These are phyloP conservation scores for Solanum sparsipilum DNA, from an alignment of 257 asterid species.

Conservation along the genomic window DNA sequence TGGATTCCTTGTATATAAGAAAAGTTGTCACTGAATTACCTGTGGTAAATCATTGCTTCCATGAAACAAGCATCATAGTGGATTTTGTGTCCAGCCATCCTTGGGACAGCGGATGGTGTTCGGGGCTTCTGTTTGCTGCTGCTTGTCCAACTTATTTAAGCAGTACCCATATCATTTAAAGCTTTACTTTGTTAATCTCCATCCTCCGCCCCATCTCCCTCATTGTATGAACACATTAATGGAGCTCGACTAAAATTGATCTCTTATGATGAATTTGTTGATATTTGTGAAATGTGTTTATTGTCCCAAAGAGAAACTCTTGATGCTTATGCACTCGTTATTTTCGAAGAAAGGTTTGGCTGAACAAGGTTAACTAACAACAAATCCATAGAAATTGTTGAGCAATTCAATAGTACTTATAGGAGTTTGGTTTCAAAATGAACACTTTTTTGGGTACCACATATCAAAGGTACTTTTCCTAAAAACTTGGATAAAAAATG, in stretches of 20 bases:
- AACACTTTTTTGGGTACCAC: too few relatives aligned
- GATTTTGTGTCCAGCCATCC: background rate
- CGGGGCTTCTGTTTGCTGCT: background rate
- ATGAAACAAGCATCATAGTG: background rate
- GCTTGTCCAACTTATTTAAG: background rate
- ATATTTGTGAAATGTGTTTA: background rate
- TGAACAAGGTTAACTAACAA: background rate
- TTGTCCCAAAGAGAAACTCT: background rate
- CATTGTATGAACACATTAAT: background rate
- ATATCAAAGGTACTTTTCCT: too few relatives aligned
- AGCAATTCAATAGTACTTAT: background rate
- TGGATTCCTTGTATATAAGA: background rate
- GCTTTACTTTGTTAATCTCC: background rate
- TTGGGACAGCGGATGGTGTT: background rate
- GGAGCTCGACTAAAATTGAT: background rate
- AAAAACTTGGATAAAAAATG: too few relatives aligned
- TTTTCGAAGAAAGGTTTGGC: background rate
- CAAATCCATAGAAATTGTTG: background rate
- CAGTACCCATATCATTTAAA: background rate
- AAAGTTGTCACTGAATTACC: background rate
- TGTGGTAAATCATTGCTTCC: background rate
- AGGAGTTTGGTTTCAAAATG: too few relatives aligned
- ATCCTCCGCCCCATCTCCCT: background rate
- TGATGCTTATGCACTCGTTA: background rate
- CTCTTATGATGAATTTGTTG: background rate